Conservation (phyloP, 2,329 filamentous ascomycete genomes). For the Acarospora socialis region DNA sequence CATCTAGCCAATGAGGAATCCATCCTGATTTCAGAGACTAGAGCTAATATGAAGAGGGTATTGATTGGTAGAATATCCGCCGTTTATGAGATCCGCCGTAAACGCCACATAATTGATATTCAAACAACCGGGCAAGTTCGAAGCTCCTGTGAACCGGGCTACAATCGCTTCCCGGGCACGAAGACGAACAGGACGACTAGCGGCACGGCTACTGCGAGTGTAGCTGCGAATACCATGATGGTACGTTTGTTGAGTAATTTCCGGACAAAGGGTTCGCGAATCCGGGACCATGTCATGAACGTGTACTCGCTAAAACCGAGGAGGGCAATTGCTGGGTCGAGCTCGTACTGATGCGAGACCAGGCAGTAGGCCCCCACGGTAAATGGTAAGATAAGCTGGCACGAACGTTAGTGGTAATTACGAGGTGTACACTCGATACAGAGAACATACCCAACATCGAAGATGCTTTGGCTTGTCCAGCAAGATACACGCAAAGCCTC, state of each 20-base stretch:
- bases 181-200: slow-evolving; percentile 85
- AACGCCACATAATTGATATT: too few relatives aligned
- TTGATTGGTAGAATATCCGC: too few relatives aligned
- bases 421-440: slow-evolving; percentile 1
- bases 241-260: slow-evolving; percentile 73
- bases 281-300: slow-evolving; percentile 76
- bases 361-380: slow-evolving; percentile 80
- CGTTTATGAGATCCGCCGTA: too few relatives aligned
- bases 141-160: too few relatives aligned
- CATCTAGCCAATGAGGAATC: too few relatives aligned
- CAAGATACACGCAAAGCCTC: slow-evolving; percentile 85
- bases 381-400: slow-evolving; percentile 70
- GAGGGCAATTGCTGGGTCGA: slow-evolving; percentile 82
- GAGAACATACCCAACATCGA: slow-evolving; percentile 63
- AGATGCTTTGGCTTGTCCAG: slow-evolving; percentile 60
- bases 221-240: slow-evolving; percentile 63
- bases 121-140: too few relatives aligned
- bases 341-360: slow-evolving; percentile 84
- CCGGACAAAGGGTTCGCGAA: slow-evolving; percentile 82
- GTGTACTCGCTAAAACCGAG: slow-evolving; percentile 93
- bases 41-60: too few relatives aligned
- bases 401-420: slow-evolving; percentile 3
- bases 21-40: too few relatives aligned
- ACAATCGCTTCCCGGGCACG: slow-evolving; percentile 76
- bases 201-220: slow-evolving; percentile 62